Base-by-base conservation (phyloP, 768 basidiomycete species). In the Tremella fuciformis region DNA sequence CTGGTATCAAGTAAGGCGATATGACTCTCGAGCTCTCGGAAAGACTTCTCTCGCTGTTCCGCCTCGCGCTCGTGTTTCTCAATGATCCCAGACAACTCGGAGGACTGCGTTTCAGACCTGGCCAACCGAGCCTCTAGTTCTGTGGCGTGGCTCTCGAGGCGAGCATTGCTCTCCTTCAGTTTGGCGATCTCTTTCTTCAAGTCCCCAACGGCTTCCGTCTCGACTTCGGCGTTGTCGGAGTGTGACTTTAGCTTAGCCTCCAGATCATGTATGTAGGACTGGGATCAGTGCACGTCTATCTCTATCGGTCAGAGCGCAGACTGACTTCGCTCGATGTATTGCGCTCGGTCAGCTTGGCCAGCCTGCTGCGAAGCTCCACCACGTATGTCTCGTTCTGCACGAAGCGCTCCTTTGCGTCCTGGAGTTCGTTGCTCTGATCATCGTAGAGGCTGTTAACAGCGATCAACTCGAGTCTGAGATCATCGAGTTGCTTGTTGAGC, bases 211-310 rank as follows among this genome's bases (percentile, higher is more conserved):
- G 88, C 88, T 74, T 88, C 87, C 63, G 83, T 86, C 18, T 89
- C 88, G 9, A 83, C 82, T 38, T 88, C 75, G 15, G 85, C 86
- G 1, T 84, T 84, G 68, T 97, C 93, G 65, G 91, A 86, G 70
- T 86, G 88, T 3, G 82, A 78, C 79, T 88, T 91, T 73, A 99
- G 85, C 78, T 89, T 91, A 73, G 88, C 86, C 77, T 99, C 94
- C 29, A 98, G 81, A 73, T 98, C 93, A 25, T 85, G 88, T 44
- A 98, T 86, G 75, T 98, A 97, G 1, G 88, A 88, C 91, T 94
- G 71, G 55, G 54, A 34, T 68, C 58, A 63, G 76, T 50, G 38
- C 58, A 37, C 19, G 51, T 25, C 16, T 24, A 44, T 11, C 11
- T 34, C 39, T 51, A 50, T 41, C 24, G 49, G 51, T 13, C 55